Conservation (phyloP, 2,329 filamentous ascomycete species). For the Exophiala bonariae region DNA sequence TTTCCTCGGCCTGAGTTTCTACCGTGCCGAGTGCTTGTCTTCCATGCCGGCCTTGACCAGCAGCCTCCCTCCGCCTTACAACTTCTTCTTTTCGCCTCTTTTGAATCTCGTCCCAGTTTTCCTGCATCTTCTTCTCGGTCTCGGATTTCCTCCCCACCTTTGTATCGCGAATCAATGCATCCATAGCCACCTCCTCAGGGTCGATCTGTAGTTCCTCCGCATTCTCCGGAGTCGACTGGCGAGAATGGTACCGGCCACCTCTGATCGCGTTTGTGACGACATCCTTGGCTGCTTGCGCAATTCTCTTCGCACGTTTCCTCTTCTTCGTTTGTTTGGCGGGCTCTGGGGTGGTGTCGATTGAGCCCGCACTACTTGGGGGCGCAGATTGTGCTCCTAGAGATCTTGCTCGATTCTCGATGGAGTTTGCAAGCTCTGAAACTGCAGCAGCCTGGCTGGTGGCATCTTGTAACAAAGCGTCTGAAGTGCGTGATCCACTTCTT, state of each 20-base stretch:
- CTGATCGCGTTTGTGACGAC: conserved; percentile 15
- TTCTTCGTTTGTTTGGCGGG: conserved; percentile 1
- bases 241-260: conserved; percentile 11
- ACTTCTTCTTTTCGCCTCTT: conserved; percentile 41
- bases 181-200: conserved; percentile 57
- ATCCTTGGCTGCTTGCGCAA: conserved; percentile 14
- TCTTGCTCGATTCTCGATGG: conserved; percentile 18
- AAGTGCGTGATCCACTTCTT: conserved; percentile 23
- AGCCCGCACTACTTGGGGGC: conserved; percentile 1
- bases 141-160: conserved; percentile 57
- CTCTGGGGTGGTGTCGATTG: conserved; percentile 6
- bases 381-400: conserved; percentile 7
- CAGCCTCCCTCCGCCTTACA: conserved; percentile 32
- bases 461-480: conserved; percentile 21
- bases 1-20: conserved; percentile 10
- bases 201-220: conserved; percentile 53
- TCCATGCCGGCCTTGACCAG: conserved; percentile 22
- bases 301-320: conserved; percentile 3
- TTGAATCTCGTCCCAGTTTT: conserved; percentile 57
- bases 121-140: conserved; percentile 58
- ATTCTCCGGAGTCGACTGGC: conserved; percentile 40
- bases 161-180: conserved; percentile 54
- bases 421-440: conserved; percentile 24
- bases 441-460: conserved; percentile 19
- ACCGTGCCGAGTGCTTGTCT: conserved; percentile 8